Conservation (phyloP, 192 early-diverging fungal species). For the Backusella psychrophila region DNA sequence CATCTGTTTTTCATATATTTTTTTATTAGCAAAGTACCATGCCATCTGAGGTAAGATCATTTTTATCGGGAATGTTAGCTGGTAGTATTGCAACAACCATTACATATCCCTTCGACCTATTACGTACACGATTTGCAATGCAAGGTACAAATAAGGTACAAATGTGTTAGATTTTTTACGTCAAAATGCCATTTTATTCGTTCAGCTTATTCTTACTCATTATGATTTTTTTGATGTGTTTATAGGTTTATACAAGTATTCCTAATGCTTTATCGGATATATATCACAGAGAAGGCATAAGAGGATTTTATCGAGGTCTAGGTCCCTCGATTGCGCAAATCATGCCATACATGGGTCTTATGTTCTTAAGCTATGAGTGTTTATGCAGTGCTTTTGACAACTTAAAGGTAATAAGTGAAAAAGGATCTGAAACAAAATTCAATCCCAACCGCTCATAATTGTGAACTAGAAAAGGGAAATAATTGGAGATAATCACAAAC, state of each 20-base stretch:
- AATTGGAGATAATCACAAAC: conserved; percentile 20
- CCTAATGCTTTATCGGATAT: conserved; percentile 68
- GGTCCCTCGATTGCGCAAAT: conserved; percentile 82
- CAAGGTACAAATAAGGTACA: conserved; percentile 63
- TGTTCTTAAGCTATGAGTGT: conserved; percentile 80
- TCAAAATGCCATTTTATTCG: neutral
- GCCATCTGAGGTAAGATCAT: conserved; percentile 47
- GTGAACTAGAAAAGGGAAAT: conserved; percentile 20
- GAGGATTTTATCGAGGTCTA: conserved; percentile 87
- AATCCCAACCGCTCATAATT: neutral
- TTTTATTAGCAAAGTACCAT: conserved; percentile 12
- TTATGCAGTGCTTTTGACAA: conserved; percentile 45
- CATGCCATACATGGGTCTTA: conserved; percentile 92
- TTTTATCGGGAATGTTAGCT: conserved; percentile 73
- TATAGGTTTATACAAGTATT: conserved; percentile 64
- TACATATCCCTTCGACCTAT: conserved; percentile 94
- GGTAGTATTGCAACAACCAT: conserved; percentile 73
- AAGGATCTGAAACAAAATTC: neutral
- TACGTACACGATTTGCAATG: conserved; percentile 91
- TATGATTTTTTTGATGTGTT: neutral
- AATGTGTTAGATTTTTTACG: neutral
- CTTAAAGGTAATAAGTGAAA: conserved; percentile 34
- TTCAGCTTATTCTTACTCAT: neutral
- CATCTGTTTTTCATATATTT: neutral
- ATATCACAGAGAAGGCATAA: conserved; percentile 65